Conservation (phyloP, 1,284 basidiomycete genomes). For the Dichomitus squalens region DNA sequence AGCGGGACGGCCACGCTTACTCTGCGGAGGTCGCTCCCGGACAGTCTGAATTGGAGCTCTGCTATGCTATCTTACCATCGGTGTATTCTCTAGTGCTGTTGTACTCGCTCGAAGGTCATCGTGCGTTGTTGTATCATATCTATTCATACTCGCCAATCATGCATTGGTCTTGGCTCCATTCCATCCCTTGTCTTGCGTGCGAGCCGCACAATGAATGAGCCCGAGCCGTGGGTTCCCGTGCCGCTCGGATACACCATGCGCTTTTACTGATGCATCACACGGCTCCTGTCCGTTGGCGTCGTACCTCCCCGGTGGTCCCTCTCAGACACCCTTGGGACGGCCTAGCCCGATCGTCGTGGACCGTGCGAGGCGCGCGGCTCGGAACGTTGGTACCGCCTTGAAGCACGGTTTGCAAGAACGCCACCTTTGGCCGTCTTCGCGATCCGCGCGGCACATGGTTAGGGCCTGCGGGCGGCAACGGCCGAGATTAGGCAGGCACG, state of each 20-base stretch:
- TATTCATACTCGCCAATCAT: neutral
- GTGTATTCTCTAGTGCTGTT: constrained; percentile 15
- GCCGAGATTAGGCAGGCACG: constrained; percentile 27
- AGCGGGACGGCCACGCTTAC: neutral
- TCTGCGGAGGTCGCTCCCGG: constrained; percentile 12
- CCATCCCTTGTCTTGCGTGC: neutral
- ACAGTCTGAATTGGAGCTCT: constrained; percentile 7
- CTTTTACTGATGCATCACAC: neutral
- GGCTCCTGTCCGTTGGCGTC: neutral
- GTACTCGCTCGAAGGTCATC: neutral
- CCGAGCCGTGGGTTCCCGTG: neutral
- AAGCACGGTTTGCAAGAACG: neutral
- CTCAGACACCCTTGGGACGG: neutral
- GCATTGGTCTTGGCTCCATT: neutral
- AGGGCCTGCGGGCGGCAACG: constrained; percentile 25
- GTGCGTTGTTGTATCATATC: neutral
- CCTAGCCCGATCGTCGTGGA: constrained; percentile 6
- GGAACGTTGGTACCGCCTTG: neutral
- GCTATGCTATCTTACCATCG: constrained; percentile 8
- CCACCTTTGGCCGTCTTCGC: neutral
- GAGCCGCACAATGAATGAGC: neutral
- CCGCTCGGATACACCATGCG: neutral
- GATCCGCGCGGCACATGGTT: constrained; percentile 7
- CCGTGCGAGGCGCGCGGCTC: neutral
- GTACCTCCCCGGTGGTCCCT: too few species aligned